Evolutionary conservation across 768 basidiomycete species (phyloP).

Genomic region (Rubroboletus pulcherrimus): DNA sequence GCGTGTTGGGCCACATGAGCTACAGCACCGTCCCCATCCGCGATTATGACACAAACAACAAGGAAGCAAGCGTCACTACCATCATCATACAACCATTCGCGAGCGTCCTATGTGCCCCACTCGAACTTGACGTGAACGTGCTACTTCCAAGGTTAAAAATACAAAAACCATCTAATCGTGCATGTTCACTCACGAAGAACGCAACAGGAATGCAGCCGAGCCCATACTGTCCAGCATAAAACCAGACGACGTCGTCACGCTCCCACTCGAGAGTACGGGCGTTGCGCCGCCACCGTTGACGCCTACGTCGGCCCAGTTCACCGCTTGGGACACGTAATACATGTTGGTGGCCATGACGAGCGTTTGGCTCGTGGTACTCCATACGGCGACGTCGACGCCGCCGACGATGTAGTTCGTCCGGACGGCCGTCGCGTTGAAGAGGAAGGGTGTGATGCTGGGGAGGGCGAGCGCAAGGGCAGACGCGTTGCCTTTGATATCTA

Average conservation of each 20-base stretch:
- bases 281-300: conserved; percentile 5
- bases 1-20: too few species aligned
- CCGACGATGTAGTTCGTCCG: conserved; percentile 40
- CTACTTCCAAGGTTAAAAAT: neutral
- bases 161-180: neutral
- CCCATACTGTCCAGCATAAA: conserved; percentile 17
- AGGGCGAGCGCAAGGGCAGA: conserved; percentile 46
- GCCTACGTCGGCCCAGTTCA: conserved; percentile 32
- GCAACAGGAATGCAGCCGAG: conserved; percentile 18
- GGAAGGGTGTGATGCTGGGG: conserved; percentile 44
- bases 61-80: neutral
- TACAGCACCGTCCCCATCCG: neutral
- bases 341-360: conserved; percentile 51
- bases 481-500: conserved; percentile 51
- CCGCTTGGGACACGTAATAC: conserved; percentile 36
- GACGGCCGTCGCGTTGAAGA: conserved; percentile 39
- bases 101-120: neutral
- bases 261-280: conserved; percentile 15
- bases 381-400: conserved; percentile 49
- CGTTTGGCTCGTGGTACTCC: conserved; percentile 42
- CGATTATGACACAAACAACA: conserved; percentile 1
- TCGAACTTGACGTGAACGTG: neutral
- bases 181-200: conserved; percentile 12
- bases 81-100: neutral
- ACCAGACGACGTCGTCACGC: conserved; percentile 10